Evolutionary conservation across 75 land plant genomes (phyloP).

Genomic region (Cunninghamia lanceolata): DNA sequence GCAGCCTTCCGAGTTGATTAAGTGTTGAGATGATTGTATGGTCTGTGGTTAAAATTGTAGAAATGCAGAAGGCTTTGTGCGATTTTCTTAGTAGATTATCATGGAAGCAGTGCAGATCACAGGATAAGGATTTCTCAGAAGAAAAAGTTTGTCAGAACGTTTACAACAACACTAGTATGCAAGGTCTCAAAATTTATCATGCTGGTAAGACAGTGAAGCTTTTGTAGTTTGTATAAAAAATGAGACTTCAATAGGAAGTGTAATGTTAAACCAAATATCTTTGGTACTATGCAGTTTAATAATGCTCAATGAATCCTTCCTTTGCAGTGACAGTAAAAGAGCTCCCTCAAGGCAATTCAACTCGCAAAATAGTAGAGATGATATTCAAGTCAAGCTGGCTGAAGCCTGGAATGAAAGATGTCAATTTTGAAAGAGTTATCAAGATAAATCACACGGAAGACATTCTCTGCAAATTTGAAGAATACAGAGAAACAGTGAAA

Average conservation of each 20-base stretch:
- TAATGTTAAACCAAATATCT: not conserved
- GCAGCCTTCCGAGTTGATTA: too few relatives aligned
- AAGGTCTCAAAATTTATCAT: slow-evolving; percentile 71
- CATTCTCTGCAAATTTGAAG: slow-evolving; percentile 67
- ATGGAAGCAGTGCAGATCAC: slow-evolving; percentile 57
- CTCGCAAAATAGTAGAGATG: slow-evolving; percentile 76
- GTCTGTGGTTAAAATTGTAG: slow-evolving; percentile 57
- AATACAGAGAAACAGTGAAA: slow-evolving; percentile 65
- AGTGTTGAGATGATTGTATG: not conserved
- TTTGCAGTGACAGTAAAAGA: slow-evolving; percentile 45
- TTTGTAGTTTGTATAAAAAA: not conserved
- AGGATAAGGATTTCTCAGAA: slow-evolving; percentile 39
- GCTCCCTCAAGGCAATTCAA: slow-evolving; percentile 61
- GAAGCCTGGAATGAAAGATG: slow-evolving; percentile 21
- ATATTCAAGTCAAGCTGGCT: slow-evolving; percentile 76
- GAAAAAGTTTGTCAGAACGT: not conserved
- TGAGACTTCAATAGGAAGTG: too few relatives aligned
- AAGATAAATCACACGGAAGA: slow-evolving; percentile 44
- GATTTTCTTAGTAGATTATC: not conserved
- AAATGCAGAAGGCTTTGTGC: slow-evolving; percentile 1
- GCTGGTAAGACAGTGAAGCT: slow-evolving; percentile 38
- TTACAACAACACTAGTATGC: not conserved
- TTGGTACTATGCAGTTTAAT: not conserved
- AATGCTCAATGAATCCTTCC: not conserved
- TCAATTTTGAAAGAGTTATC: slow-evolving; percentile 47